phyloP scores from a whole-genome alignment of 345 rosid species.

The Citrus medica region DNA sequence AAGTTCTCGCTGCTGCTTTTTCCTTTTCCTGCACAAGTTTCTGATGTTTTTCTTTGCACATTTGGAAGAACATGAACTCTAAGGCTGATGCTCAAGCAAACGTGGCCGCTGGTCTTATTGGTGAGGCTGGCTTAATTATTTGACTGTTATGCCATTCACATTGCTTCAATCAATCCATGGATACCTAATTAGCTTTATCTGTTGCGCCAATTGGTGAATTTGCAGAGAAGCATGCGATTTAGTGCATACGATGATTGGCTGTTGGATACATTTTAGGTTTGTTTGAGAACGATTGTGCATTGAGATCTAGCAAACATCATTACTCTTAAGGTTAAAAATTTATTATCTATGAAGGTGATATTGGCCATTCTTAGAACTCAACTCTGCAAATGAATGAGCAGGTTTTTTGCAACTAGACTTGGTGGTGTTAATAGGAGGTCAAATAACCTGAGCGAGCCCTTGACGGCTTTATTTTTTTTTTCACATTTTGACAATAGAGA shows the following conservation, averaged over 20 bases:
- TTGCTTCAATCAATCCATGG: constrained; percentile 1
- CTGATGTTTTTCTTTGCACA: constrained; percentile 13
- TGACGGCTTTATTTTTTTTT: too few species aligned
- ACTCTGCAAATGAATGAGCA: not conserved
- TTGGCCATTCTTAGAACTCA: not conserved
- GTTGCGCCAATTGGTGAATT: constrained; percentile 49
- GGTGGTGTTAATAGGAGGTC: too few species aligned
- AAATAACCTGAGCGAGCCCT: too few species aligned
- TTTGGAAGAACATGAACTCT: constrained; percentile 47
- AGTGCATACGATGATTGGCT: constrained; percentile 7
- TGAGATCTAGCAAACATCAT: not conserved
- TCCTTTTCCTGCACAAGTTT: not conserved
- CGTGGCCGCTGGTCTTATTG: constrained; percentile 47
- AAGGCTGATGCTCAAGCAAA: constrained; percentile 88
- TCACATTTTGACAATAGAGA: too few species aligned
- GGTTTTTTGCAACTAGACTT: too few species aligned
- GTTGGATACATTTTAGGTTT: constrained; percentile 20
- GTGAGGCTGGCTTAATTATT: constrained; percentile 14
- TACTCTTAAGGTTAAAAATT: not conserved
- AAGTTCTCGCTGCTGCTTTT: not conserved
- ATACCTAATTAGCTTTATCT: not conserved
- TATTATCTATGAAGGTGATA: not conserved
- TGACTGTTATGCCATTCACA: not conserved
- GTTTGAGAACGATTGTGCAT: not conserved
- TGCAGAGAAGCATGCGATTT: constrained; percentile 32